phyloP scores from a whole-genome alignment of 2,329 filamentous ascomycete species.

The Huntiella moniliformis region DNA sequence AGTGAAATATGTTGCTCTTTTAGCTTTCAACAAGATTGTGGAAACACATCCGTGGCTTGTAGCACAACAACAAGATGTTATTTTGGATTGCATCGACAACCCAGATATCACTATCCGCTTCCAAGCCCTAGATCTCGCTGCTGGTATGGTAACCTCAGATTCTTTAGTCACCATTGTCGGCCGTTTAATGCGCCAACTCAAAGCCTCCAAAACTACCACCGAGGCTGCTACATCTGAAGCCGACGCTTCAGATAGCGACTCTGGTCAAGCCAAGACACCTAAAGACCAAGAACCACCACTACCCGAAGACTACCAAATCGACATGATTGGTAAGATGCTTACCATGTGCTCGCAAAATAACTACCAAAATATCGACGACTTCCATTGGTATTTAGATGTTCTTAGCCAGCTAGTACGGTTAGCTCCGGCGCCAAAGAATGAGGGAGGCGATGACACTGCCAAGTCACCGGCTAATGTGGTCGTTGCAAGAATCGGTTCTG shows the following conservation, averaged over 20 bases:
- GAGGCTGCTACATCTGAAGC: conserved; percentile 1
- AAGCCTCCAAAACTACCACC: conserved; percentile 27
- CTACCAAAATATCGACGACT: conserved; percentile 71
- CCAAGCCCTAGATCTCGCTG: conserved; percentile 76
- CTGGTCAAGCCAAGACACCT: conserved; percentile 2
- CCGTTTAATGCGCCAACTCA: conserved; percentile 72
- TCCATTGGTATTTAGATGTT: conserved; percentile 94
- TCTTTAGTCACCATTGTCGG: conserved; percentile 72
- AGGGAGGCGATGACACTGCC: conserved; percentile 18
- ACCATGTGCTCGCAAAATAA: conserved; percentile 81
- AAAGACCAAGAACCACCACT: conserved; percentile 31
- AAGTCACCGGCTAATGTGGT: conserved; percentile 9
- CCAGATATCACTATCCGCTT: conserved; percentile 89
- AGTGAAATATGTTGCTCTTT: conserved; percentile 94
- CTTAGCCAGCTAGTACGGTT: conserved; percentile 68
- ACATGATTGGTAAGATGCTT: conserved; percentile 66
- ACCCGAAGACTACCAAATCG: conserved; percentile 69
- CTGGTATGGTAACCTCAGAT: conserved; percentile 81
- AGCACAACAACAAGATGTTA: conserved; percentile 84
- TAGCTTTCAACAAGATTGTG: conserved; percentile 93
- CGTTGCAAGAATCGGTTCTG: conserved; percentile 47
- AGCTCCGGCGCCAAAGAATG: conserved; percentile 31
- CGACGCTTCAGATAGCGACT: conserved; percentile 2
- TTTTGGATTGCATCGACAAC: conserved; percentile 90
- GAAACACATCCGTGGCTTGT: conserved; percentile 74